Conservation (phyloP, 2,329 filamentous ascomycete genomes). For the Zymoseptoria ardabiliae region DNA sequence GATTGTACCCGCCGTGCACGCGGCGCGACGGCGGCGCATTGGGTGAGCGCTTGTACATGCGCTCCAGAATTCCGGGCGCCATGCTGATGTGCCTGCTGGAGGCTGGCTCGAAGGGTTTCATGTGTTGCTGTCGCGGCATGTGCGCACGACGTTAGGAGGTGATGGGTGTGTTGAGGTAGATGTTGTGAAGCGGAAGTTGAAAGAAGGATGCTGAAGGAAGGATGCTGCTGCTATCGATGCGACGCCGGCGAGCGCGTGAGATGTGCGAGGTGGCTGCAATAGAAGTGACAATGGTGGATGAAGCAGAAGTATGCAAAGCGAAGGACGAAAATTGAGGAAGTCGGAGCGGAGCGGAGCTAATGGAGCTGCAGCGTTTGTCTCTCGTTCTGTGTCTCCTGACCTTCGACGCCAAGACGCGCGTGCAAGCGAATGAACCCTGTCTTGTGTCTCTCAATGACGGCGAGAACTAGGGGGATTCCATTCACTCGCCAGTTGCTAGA, state of each 20-base stretch:
- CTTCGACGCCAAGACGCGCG: neutral
- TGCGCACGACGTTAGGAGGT: neutral
- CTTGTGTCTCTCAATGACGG: neutral
- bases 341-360: neutral
- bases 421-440: neutral
- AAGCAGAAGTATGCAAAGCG: neutral
- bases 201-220: neutral
- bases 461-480: neutral
- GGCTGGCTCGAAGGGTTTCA: neutral
- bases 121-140: neutral
- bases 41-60: neutral
- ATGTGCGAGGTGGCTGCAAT: neutral
- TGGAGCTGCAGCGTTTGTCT: neutral
- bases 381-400: neutral
- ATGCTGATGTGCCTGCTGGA: neutral
- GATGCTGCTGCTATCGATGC: neutral
- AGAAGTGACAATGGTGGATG: neutral
- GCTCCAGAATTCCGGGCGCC: neutral
- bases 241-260: neutral
- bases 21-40: neutral
- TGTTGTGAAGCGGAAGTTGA: neutral
- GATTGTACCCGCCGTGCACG: neutral
- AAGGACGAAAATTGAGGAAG: too few species aligned
- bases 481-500: too few species aligned
- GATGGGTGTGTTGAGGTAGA: neutral